Evolutionary conservation across 352 stramenopile genomes (phyloP), one percentile per base, ranked within the genome.

Genomic region (Pythium brassicae): DNA sequence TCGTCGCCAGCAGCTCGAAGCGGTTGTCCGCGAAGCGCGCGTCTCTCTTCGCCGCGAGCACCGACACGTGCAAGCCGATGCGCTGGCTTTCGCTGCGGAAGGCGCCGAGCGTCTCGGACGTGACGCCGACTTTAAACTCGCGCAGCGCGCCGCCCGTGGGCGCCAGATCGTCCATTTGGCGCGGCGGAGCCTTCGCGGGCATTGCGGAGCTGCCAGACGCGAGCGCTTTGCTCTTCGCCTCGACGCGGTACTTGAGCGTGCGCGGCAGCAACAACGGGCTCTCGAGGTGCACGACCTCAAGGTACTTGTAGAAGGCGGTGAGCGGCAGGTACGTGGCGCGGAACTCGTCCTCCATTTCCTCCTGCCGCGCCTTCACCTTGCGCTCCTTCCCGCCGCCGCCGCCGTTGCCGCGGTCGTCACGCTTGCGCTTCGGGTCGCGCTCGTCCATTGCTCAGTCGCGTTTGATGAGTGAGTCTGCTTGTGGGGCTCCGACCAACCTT

Each of bases 311-410:
- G 29, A 94, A 71, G 49, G 80, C 68, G 55, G 83, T 94, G 55
- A 87, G 66, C 3, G 65, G 74, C 50, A 87, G 76, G 65, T 90
- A 94, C 56, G 79, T 81, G 27, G 75, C 76, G n/a, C 75, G 71
- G 54, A 94, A 94, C 69, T 94, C 84, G 35, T 79, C 66, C 61
- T 89, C 79, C 69, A 91, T 85, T 55, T 85, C 76, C 52, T 92
- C 76, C 64, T 89, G 76, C 10, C 78, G 78, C 46, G 73, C 62
- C 34, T 74, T 74, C n/a, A 77, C 59, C 23, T 69, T 71, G 17
- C 74, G 74, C 53, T 76, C 68, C 44, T 63, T 69, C 45, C 65
- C 57, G 45, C 50, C 55, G 26, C 50, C 53, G 26, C 68, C 69
- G 48, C 74, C 63, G 47, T 85, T 71, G 44, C 77, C 34, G 53